Conservation (phyloP, 495 filamentous ascomycete species). For the Lindgomyces ingoldianus region DNA sequence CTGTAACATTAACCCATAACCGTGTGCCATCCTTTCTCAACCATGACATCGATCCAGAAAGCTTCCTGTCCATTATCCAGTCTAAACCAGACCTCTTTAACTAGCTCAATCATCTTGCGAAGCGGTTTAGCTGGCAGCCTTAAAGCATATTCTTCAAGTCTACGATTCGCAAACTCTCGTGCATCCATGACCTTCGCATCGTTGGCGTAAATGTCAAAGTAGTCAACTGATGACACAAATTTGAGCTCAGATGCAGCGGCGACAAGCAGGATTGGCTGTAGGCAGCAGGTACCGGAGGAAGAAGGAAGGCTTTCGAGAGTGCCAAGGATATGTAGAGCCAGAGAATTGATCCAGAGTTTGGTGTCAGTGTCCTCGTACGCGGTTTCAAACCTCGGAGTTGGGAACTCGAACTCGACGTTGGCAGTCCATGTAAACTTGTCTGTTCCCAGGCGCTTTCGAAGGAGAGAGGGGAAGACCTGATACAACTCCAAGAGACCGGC, state of each 20-base stretch:
- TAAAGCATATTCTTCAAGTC: slow-evolving; percentile 51
- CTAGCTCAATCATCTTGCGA: slow-evolving; percentile 50
- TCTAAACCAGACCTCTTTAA: slow-evolving; percentile 55
- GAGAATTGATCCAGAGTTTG: slow-evolving; percentile 54
- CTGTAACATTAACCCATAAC: slow-evolving; percentile 53
- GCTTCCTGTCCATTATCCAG: slow-evolving; percentile 47
- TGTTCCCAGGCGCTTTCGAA: slow-evolving; percentile 48
- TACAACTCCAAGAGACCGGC: slow-evolving; percentile 58
- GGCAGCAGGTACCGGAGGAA: slow-evolving; percentile 57
- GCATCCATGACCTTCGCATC: slow-evolving; percentile 53
- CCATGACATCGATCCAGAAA: slow-evolving; percentile 62
- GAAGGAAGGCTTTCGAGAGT: slow-evolving; percentile 55
- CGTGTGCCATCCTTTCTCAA: slow-evolving; percentile 59
- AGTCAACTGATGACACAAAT: slow-evolving; percentile 39
- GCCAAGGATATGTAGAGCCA: slow-evolving; percentile 55
- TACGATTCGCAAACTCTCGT: slow-evolving; percentile 51
- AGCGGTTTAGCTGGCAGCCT: slow-evolving; percentile 58
- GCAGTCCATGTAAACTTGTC: slow-evolving; percentile 30
- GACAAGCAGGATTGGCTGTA: slow-evolving; percentile 58
- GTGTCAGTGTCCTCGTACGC: slow-evolving; percentile 37
- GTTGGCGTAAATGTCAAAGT: slow-evolving; percentile 47
- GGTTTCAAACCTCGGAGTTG: slow-evolving; percentile 26
- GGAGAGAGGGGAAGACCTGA: slow-evolving; percentile 56
- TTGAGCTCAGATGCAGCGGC: slow-evolving; percentile 54
- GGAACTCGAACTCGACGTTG: slow-evolving; percentile 30